These are phyloP conservation scores for Zoysia pacifica DNA, from an alignment of 176 grass and related monocot genomes.

Conservation along the genomic window DNA sequence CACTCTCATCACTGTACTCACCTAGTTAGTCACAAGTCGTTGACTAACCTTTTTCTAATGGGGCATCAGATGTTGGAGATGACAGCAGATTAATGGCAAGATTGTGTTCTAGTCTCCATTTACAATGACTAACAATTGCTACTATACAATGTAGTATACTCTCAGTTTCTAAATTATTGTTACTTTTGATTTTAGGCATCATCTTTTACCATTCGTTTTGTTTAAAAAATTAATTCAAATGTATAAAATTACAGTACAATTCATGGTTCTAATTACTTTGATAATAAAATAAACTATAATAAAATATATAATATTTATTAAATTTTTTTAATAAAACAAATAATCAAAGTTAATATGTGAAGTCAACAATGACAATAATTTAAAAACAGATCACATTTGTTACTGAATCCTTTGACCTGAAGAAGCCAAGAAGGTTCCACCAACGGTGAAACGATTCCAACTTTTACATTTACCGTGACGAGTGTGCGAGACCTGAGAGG, in stretches of 20 bases:
- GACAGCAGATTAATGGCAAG: background rate
- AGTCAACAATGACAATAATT: too few species aligned
- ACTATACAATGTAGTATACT: background rate
- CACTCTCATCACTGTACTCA: background rate
- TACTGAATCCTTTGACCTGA: background rate
- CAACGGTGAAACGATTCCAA: background rate
- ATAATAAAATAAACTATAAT: too few species aligned
- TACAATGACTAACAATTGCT: background rate
- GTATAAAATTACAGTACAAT: too few species aligned
- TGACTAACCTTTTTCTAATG: constrained; percentile 4
- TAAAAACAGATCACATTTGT: background rate
- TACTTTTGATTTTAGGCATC: too few species aligned
- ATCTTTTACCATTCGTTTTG: too few species aligned
- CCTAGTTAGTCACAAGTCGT: constrained; percentile 12
- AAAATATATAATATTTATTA: too few species aligned
- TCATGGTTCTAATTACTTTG: too few species aligned
- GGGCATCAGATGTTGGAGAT: background rate
- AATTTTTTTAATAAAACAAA: too few species aligned
- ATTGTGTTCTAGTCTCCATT: background rate
- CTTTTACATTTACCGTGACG: background rate
- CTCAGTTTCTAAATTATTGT: too few species aligned
- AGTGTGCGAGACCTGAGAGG: background rate
- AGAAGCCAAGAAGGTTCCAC: background rate
- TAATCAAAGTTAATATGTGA: too few species aligned
- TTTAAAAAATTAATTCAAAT: too few species aligned